Evolutionary conservation across 2,329 filamentous ascomycete species (phyloP).

Genomic region (Apiospora koreana): DNA sequence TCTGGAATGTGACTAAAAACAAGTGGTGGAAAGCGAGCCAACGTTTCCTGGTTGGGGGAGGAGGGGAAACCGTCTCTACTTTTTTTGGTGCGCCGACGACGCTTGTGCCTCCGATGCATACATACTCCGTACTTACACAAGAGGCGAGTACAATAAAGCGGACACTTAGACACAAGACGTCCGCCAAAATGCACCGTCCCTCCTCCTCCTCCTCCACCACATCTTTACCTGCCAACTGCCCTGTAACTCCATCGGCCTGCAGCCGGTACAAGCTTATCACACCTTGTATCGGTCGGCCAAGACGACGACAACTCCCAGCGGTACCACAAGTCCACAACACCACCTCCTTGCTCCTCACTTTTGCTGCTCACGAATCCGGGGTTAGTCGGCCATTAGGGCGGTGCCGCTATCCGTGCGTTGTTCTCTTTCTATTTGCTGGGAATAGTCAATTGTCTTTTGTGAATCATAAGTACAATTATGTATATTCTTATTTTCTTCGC

Average conservation of each 20-base stretch:
- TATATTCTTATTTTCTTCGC: not conserved
- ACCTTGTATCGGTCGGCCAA: not conserved
- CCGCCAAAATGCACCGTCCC: not conserved
- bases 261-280: not conserved
- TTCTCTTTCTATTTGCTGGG: not conserved
- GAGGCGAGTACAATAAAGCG: no score
- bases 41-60: not conserved
- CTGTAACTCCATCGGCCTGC: not conserved
- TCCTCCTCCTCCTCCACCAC: not conserved
- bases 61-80: not conserved
- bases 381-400: not conserved
- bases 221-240: not conserved
- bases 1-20: not conserved
- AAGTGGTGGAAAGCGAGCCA: conserved; percentile 1
- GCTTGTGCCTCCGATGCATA: not conserved
- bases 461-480: not conserved
- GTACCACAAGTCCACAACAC: not conserved
- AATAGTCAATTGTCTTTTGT: not conserved
- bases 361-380: not conserved
- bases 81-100: not conserved
- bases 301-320: not conserved
- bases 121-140: no score
- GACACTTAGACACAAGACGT: not conserved
- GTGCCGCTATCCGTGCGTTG: not conserved
- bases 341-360: conserved; percentile 5